Evolutionary conservation across 2,329 filamentous ascomycete genomes (phyloP).

Genomic region (Nemania bipapillata): DNA sequence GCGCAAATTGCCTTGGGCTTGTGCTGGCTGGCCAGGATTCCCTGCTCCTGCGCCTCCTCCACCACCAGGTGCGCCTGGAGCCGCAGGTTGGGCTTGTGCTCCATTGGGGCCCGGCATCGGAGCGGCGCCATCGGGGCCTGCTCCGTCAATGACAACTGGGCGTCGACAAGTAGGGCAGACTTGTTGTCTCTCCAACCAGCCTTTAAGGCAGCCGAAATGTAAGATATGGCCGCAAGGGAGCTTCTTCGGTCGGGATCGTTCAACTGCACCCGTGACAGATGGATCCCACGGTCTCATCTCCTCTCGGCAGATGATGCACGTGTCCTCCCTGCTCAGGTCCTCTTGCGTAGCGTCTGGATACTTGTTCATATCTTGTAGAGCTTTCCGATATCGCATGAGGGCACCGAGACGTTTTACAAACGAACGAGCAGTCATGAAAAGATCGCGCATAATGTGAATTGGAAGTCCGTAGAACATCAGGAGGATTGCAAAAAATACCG

Average conservation of each 20-base stretch:
- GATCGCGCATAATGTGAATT: slow-evolving; percentile 94
- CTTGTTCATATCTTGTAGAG: slow-evolving; percentile 91
- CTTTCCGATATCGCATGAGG: slow-evolving; percentile 88
- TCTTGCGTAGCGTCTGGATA: slow-evolving; percentile 91
- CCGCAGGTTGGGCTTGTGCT: slow-evolving; percentile 49
- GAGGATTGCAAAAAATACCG: slow-evolving; percentile 91
- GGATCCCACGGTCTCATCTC: slow-evolving; percentile 86
- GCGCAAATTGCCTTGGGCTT: slow-evolving; percentile 61
- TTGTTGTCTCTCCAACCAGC: slow-evolving; percentile 97
- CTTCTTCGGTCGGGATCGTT: slow-evolving; percentile 90
- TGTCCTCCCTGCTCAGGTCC: slow-evolving; percentile 85
- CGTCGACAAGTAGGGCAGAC: slow-evolving; percentile 94
- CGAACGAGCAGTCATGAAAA: slow-evolving; percentile 92
- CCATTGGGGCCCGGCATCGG: slow-evolving; percentile 49
- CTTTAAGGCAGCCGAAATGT: slow-evolving; percentile 92
- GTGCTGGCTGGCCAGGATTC: slow-evolving; percentile 51
- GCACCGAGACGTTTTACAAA: slow-evolving; percentile 91
- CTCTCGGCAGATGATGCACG: slow-evolving; percentile 97
- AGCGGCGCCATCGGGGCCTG: slow-evolving; percentile 51
- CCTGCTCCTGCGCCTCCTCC: slow-evolving; percentile 39
- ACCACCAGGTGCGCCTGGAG: slow-evolving; percentile 44
- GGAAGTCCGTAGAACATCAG: slow-evolving; percentile 94
- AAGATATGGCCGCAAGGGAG: slow-evolving; percentile 95
- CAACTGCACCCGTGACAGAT: slow-evolving; percentile 74
- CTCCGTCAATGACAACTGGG: slow-evolving; percentile 75